These are phyloP conservation scores for Blastobotrys elegans DNA, from an alignment of 1,139 yeast genomes.

Conservation along the genomic window DNA sequence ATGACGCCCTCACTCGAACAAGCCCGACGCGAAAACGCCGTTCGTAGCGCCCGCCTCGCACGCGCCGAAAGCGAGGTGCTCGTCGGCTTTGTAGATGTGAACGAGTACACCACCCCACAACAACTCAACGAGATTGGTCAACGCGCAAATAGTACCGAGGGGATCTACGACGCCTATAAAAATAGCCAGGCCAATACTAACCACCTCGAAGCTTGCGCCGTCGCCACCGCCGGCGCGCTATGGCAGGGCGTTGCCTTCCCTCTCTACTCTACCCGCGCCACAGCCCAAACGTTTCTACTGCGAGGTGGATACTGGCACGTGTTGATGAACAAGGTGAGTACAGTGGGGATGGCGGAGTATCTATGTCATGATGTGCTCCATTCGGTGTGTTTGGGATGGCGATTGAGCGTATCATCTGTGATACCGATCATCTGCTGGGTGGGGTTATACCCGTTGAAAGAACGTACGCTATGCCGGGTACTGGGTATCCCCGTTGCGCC, in stretches of 20 bases:
- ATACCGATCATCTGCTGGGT: not conserved
- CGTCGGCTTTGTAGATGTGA: no score
- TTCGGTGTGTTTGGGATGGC: not conserved
- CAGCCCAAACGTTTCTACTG: not conserved
- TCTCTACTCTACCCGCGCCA: not conserved
- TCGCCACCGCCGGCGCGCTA: slow-evolving; percentile 11
- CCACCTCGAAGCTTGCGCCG: no score
- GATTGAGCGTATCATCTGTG: no score
- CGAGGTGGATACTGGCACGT: not conserved
- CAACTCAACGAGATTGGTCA: no score
- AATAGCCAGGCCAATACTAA: no score
- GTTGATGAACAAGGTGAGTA: not conserved
- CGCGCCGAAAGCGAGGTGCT: slow-evolving; percentile 17
- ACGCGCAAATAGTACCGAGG: no score
- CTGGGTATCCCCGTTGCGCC: not conserved
- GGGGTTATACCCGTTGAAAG: not conserved
- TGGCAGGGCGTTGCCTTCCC: not conserved
- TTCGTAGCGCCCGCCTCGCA: slow-evolving; percentile 11
- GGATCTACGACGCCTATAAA: no score
- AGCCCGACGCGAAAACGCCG: slow-evolving; percentile 15
- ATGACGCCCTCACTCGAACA: slow-evolving; percentile 3
- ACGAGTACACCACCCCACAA: no score
- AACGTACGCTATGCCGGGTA: not conserved
- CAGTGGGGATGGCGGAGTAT: not conserved
- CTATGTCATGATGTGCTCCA: not conserved